phyloP scores from a whole-genome alignment of 495 filamentous ascomycete species.

The Oleoguttula mirabilis region DNA sequence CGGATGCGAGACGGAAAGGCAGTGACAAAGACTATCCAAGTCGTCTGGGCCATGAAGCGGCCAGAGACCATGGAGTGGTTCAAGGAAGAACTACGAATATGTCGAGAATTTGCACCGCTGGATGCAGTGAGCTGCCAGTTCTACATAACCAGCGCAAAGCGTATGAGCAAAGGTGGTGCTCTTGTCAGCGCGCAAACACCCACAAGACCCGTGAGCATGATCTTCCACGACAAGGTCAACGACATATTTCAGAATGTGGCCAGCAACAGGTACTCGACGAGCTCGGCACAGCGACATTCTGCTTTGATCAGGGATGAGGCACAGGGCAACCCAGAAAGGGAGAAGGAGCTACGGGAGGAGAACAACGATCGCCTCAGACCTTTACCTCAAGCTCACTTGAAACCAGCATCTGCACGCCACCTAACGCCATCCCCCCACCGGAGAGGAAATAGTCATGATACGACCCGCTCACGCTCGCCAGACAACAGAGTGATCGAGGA shows the following conservation, averaged over 20 bases:
- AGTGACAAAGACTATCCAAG: slow-evolving; percentile 75
- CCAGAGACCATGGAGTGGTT: slow-evolving; percentile 97
- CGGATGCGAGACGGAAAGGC: slow-evolving; percentile 88
- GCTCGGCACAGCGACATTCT: slow-evolving; percentile 45
- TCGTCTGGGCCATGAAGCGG: slow-evolving; percentile 83
- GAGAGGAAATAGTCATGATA: slow-evolving; percentile 1
- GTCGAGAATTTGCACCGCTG: slow-evolving; percentile 69
- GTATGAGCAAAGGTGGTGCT: slow-evolving; percentile 32
- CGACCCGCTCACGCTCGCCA: slow-evolving; percentile 5
- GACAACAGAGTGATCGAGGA: slow-evolving; percentile 5
- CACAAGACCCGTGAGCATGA: slow-evolving; percentile 48
- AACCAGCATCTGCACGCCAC: slow-evolving; percentile 24
- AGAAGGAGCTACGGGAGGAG: slow-evolving; percentile 69
- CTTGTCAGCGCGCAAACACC: slow-evolving; percentile 38
- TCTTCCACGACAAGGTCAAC: slow-evolving; percentile 74
- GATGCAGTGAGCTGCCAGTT: slow-evolving; percentile 85
- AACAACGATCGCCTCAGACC: slow-evolving; percentile 75
- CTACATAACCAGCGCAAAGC: slow-evolving; percentile 69
- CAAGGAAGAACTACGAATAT: slow-evolving; percentile 84
- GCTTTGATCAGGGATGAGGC: slow-evolving; percentile 71
- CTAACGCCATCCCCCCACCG: slow-evolving; percentile 8
- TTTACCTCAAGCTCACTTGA: slow-evolving; percentile 47
- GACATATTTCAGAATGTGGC: slow-evolving; percentile 69
- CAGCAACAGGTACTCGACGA: slow-evolving; percentile 41
- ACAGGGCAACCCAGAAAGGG: slow-evolving; percentile 61